Evolutionary conservation across 1,139 yeast species (phyloP).

Genomic region (Yamadazyma dendronema): DNA sequence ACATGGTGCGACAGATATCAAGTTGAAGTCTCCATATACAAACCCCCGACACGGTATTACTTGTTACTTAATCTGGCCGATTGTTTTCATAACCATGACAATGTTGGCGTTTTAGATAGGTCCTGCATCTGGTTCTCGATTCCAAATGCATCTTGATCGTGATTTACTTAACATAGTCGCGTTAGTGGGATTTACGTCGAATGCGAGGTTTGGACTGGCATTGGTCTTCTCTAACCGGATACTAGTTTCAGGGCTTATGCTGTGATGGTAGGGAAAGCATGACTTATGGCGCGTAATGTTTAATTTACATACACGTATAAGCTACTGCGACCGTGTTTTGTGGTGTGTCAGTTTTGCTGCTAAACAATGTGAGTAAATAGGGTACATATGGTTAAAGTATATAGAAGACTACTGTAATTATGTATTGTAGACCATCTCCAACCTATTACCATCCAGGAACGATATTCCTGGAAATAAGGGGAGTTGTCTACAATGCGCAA

Average conservation of each 20-base stretch:
- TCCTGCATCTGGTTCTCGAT: not conserved
- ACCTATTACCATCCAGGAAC: too few species aligned
- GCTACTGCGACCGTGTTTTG: too few species aligned
- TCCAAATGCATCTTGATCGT: not conserved
- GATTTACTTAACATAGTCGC: not conserved
- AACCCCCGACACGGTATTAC: conserved; percentile 1
- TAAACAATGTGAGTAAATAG: too few species aligned
- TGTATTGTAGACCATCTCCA: not conserved
- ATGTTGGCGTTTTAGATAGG: not conserved
- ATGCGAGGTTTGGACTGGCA: not conserved
- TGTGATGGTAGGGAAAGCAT: too few species aligned
- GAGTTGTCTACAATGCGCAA: conserved; percentile 2
- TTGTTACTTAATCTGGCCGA: not conserved
- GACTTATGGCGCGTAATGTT: too few species aligned
- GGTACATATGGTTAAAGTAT: too few species aligned
- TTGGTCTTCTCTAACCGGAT: too few species aligned
- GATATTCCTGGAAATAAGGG: too few species aligned
- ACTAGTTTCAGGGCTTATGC: too few species aligned
- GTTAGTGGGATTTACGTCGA: not conserved
- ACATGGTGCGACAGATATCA: not conserved
- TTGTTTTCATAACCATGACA: not conserved
- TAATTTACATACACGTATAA: too few species aligned
- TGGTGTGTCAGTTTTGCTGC: too few species aligned
- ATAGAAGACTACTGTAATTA: not conserved
- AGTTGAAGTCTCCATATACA: not conserved